A percentile compares a stretch with the other conserved stretches of the same genome.
phyloP scores from a whole-genome alignment of 2,329 filamentous ascomycete species.

The Aspergillus tubingensis region DNA sequence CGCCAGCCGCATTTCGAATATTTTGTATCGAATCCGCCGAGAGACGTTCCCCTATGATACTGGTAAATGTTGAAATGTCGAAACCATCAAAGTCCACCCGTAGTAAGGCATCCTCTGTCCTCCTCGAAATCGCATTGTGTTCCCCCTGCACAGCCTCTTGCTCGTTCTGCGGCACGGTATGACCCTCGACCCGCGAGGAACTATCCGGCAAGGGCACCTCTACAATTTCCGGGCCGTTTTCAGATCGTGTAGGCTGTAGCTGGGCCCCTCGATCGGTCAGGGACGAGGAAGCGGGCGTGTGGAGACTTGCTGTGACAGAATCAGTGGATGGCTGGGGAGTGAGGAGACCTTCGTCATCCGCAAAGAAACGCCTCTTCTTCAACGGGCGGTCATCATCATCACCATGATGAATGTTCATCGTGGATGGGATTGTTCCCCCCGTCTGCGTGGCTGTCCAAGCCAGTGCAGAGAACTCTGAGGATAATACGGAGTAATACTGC shows the following conservation, averaged over 20 bases:
- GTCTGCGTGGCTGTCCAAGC: neutral
- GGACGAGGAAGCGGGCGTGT: conserved; percentile 22
- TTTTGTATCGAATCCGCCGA: conserved; percentile 47
- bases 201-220: no score
- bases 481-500: no score
- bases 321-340: conserved; percentile 21
- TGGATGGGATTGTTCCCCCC: neutral
- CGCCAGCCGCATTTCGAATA: conserved; percentile 53
- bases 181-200: no score
- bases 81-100: conserved; percentile 43
- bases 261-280: neutral
- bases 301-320: conserved; percentile 8
- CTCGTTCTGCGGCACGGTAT: neutral
- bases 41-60: conserved; percentile 59
- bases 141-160: neutral
- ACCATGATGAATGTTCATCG: conserved; percentile 42
- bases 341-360: conserved; percentile 45
- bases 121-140: neutral
- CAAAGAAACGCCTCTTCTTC: conserved; percentile 66
- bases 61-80: conserved; percentile 57
- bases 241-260: neutral
- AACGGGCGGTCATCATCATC: conserved; percentile 55
- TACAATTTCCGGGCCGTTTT: neutral
- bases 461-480: neutral
- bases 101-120: conserved; percentile 1